Evolutionary conservation across 805 yeast species (phyloP).

Genomic region (Hermanozyma aechmeae): DNA sequence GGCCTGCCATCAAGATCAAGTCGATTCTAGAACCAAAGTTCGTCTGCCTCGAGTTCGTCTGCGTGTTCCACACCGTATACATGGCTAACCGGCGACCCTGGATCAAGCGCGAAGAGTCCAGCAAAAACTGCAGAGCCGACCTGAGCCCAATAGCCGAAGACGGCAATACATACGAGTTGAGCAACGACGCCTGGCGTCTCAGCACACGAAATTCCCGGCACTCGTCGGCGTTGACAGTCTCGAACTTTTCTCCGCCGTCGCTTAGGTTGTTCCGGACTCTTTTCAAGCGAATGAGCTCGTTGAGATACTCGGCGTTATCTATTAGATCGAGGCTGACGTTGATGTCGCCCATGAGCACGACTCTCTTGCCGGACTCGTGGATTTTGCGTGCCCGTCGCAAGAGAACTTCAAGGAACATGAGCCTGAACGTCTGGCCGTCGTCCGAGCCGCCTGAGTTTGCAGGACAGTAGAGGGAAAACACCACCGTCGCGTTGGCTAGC

Average conservation of each 20-base stretch:
- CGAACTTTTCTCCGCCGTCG: conserved; percentile 15
- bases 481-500: conserved; percentile 48
- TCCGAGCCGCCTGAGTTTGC: conserved; percentile 74
- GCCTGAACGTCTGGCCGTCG: conserved; percentile 52
- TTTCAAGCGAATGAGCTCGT: conserved; percentile 23
- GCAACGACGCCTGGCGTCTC: conserved; percentile 17
- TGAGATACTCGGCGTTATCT: conserved; percentile 70
- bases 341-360: conserved; percentile 81
- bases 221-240: conserved; percentile 16
- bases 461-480: conserved; percentile 76
- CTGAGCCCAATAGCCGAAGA: conserved; percentile 3
- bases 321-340: conserved; percentile 73
- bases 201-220: conserved; percentile 26
- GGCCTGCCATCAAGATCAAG: conserved; percentile 46
- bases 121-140: conserved; percentile 22
- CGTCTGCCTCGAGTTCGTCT: conserved; percentile 63
- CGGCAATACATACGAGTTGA: conserved; percentile 20
- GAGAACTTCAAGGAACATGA: conserved; percentile 48
- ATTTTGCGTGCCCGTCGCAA: conserved; percentile 55
- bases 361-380: conserved; percentile 45
- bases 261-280: conserved; percentile 5
- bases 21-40: conserved; percentile 90
- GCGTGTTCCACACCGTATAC: conserved; percentile 91
- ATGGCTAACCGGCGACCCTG: conserved; percentile 53
- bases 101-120: conserved; percentile 48